phyloP scores from a whole-genome alignment of 225 moss, liverwort and hornwort genomes.

The Bryoerythrophyllum caledonicum region DNA sequence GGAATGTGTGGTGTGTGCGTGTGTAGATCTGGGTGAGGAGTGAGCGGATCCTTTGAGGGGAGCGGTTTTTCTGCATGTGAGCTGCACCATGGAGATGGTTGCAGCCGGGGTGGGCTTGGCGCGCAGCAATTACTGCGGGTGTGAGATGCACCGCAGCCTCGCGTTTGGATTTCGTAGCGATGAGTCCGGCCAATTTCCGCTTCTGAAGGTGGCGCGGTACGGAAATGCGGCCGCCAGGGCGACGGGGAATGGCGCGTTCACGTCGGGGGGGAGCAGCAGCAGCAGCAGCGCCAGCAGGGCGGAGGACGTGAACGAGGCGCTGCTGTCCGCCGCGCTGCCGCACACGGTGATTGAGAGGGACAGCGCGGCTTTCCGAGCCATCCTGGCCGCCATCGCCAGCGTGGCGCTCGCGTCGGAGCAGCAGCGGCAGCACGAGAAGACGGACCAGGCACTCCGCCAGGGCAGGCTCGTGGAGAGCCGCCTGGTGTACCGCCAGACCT shows the following conservation, averaged over 20 bases:
- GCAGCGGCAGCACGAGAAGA: slow-evolving; percentile 44
- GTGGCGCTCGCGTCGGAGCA: slow-evolving; percentile 61
- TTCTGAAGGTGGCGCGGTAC: slow-evolving; percentile 14
- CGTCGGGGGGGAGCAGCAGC: slow-evolving; percentile 31
- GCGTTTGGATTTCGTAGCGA: slow-evolving; percentile 29
- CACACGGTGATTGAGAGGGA: slow-evolving; percentile 42
- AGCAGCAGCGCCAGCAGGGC: no score
- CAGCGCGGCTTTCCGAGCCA: slow-evolving; percentile 59
- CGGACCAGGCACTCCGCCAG: slow-evolving; percentile 55
- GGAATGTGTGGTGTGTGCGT: slow-evolving; percentile 15
- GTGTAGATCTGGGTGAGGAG: slow-evolving; percentile 34
- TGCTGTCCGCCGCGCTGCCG: slow-evolving; percentile 48
- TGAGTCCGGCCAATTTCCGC: slow-evolving; percentile 33
- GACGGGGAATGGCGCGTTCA: slow-evolving; percentile 67
- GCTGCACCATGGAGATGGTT: slow-evolving; percentile 46
- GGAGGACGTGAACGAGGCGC: slow-evolving; percentile 46
- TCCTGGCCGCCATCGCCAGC: slow-evolving; percentile 70
- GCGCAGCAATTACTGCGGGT: slow-evolving; percentile 28
- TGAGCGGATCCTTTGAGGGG: slow-evolving; percentile 26
- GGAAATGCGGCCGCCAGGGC: slow-evolving; percentile 50
- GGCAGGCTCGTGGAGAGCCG: slow-evolving; percentile 79
- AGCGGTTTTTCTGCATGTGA: slow-evolving; percentile 32
- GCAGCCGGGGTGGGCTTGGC: slow-evolving; percentile 45
- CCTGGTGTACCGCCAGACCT: slow-evolving; percentile 85
- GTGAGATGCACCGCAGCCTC: slow-evolving; percentile 19